Evolutionary conservation across 441 rosid genomes (phyloP).

Genomic region (Erodium trifolium): DNA sequence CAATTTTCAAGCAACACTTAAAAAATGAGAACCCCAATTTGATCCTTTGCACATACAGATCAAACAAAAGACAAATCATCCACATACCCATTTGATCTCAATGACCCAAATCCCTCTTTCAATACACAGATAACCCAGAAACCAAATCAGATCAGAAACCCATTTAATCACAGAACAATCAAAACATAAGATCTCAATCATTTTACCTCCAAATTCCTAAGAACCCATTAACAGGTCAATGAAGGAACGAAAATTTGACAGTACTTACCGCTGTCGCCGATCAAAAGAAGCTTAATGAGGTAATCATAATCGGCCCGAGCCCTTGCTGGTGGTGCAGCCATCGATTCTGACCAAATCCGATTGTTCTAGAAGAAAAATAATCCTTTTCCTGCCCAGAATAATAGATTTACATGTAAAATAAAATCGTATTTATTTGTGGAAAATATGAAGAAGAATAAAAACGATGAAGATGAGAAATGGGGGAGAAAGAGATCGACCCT

Average conservation of each 20-base stretch:
- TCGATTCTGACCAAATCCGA: conserved; percentile 16
- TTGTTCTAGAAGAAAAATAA: neutral
- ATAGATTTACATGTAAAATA: neutral
- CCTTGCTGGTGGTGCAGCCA: conserved; percentile 45
- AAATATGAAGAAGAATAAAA: neutral
- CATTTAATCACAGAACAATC: neutral
- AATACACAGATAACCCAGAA: neutral
- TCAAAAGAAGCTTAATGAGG: conserved; percentile 48
- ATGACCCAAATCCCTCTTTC: neutral
- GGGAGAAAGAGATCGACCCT: neutral
- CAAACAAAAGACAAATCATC: neutral
- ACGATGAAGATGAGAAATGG: neutral
- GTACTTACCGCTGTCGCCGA: conserved; percentile 41
- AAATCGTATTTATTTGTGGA: neutral
- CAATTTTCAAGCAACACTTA: neutral
- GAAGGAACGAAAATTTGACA: neutral
- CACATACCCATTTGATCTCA: neutral
- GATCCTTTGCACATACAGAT: neutral
- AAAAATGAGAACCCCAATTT: neutral
- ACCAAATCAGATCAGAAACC: conserved; percentile 1
- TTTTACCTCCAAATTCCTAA: neutral
- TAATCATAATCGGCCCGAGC: conserved; percentile 50
- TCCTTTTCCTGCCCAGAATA: neutral
- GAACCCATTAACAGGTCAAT: neutral
- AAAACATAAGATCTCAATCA: neutral